Conservation (phyloP, 2,329 filamentous ascomycete species). For the Neonectria magnoliae region DNA sequence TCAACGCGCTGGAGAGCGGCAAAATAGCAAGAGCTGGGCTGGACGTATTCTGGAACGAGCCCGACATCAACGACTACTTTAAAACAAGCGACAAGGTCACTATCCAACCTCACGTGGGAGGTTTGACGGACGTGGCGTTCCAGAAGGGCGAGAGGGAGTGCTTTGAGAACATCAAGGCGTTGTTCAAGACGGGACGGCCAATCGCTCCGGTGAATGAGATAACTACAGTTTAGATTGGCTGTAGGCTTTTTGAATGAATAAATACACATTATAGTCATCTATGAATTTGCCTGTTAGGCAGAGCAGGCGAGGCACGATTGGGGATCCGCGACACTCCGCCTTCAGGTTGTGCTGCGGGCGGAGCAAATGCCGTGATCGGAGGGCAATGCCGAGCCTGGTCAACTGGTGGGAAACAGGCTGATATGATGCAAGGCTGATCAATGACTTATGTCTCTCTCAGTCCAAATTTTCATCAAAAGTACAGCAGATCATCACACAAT, state of each 20-base stretch:
- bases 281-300: neutral
- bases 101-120: slow-evolving; percentile 57
- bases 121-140: slow-evolving; percentile 55
- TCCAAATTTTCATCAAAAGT: neutral
- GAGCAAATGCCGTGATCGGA: too few species aligned
- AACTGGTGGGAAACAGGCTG: neutral
- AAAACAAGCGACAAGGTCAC: slow-evolving; percentile 52
- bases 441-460: neutral
- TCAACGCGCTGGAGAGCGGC: slow-evolving; percentile 57
- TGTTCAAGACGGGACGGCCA: slow-evolving; percentile 51
- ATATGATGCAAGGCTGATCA: neutral
- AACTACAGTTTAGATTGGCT: neutral
- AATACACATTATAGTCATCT: neutral
- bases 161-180: slow-evolving; percentile 56
- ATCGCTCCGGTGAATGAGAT: slow-evolving; percentile 49
- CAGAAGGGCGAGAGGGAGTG: slow-evolving; percentile 55
- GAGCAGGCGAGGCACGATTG: neutral
- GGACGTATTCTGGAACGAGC: slow-evolving; percentile 59
- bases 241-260: neutral
- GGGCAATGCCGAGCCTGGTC: too few species aligned
- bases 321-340: neutral
- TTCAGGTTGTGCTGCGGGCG: neutral
- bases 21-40: slow-evolving; percentile 58
- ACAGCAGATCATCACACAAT: neutral
- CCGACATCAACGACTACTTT: slow-evolving; percentile 53